Base-by-base conservation (phyloP, 2,329 filamentous ascomycete genomes). In the Exophiala alcalophila region DNA sequence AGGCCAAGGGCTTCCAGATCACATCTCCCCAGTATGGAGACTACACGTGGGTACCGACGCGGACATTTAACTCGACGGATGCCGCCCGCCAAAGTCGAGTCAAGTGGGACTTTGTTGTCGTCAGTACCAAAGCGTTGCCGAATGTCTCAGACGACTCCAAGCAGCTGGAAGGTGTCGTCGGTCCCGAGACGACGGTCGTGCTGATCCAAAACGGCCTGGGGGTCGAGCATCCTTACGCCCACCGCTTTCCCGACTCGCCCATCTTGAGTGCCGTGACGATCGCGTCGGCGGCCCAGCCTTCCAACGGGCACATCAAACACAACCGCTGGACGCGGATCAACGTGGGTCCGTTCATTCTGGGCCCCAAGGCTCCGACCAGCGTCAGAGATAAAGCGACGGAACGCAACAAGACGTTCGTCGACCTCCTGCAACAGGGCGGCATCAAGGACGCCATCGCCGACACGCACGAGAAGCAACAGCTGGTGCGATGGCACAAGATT, bases 271-370 rank as follows among this genome's bases (percentile, higher is more conserved):
- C 78, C 16, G 83, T 86, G 20, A 86, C 83, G 2, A 73, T 86
- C 47, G 73, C 83, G 21, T 83, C 78, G 52, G 83, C 80, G 11
- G 83, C 81, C 51, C 83, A 86, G 63, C 75, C 73, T 4, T 64
- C 66, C 2, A 78, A 74, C 16, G 83, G 83, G 4, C 66, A 75
- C 0, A 76, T 87, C 43, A 71, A 76, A 32, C 83, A 87, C 64
- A 85, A 86, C 60, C 74, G 82, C 26, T 87, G 83, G 83, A 87
- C 83, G 30, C 68, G 83, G 27, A 81, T 86, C 47, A 83, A 80
- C 57, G 72, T 84, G 37, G 83, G 83, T 0, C 79, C 82, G 9
- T 86, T 82, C 61, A 72, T 73, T 1, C 61, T 76, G 12, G 74
- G 77, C 10, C 59, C 71, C 4, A 18, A 24, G 53, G 58, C 67